Percentiles rank a stretch among this genome's conserved stretches.
Conservation (phyloP, 306 rosid species). For the Mimosa bimucronata region DNA sequence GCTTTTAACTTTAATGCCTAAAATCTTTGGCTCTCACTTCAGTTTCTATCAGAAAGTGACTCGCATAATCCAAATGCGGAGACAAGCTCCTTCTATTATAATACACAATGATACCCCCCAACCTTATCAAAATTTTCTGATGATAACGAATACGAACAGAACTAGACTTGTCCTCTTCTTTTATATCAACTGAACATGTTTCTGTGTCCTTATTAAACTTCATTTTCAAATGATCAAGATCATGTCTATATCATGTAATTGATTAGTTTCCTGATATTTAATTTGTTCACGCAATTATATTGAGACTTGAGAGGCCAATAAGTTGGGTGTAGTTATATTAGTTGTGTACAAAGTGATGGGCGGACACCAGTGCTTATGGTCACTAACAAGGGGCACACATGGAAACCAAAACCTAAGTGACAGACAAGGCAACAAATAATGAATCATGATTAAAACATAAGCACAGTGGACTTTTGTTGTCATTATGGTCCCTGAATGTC, state of each 20-base stretch:
- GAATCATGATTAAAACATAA: conserved; percentile 58
- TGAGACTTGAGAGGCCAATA: conserved; percentile 36
- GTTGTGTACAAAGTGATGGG: not conserved
- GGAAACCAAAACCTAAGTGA: conserved; percentile 60
- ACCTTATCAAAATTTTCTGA: conserved; percentile 46
- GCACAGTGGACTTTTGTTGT: conserved; percentile 56
- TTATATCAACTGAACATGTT: conserved; percentile 31
- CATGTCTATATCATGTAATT: not conserved
- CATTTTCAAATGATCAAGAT: conserved; percentile 50
- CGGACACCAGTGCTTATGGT: conserved; percentile 43
- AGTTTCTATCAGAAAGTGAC: conserved; percentile 40
- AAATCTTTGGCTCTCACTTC: not conserved
- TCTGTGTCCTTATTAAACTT: conserved; percentile 49
- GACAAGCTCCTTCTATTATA: conserved; percentile 39
- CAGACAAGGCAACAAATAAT: conserved; percentile 62
- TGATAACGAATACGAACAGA: conserved; percentile 31
- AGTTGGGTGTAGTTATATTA: not conserved
- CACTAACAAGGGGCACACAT: conserved; percentile 56
- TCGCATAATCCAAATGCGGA: conserved; percentile 25
- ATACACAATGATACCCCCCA: conserved; percentile 5
- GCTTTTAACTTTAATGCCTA: conserved; percentile 20
- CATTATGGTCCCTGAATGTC: conserved; percentile 56
- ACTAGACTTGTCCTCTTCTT: conserved; percentile 43
- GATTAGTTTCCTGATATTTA: not conserved
- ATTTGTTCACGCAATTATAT: conserved; percentile 43